Evolutionary conservation across 345 rosid genomes (phyloP), one percentile per base, ranked within the genome.

Genomic region (Boechera divaricarpa): DNA sequence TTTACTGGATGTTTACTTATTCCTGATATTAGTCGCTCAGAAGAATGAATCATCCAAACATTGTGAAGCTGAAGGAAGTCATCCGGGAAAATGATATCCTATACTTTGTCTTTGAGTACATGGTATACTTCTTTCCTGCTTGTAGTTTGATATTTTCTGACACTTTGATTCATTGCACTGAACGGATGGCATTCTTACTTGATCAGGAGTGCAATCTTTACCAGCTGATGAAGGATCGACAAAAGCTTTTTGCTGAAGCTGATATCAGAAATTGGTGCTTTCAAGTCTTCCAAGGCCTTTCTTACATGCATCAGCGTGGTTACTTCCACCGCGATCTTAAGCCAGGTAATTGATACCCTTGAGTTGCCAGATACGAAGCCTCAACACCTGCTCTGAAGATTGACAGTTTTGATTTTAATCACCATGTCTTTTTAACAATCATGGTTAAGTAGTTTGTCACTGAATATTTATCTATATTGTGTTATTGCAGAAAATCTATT

Each of bases 281-380:
- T 81, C 99, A 95, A 91, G 91, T 95, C 44, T 95, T 95, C 73
- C 98, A 92, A 80, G 98, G 96, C 64, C 98, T 95, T 73, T 85
- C 94, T 60, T 91, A 92, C 79, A 87, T 95, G 91, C 97, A 95
- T 78, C 94, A 87, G 77, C 91, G 86, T 51, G 99, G 99, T 70
- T 95, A 92, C 82, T 95, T 95, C 73, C 99, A 95, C 77, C 97
- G 99, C 61, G 99, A 95, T 78, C 92, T 95, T 59, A 95, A 95
- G 85, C 99, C 99, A 77, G 99, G 99, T 95, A 88, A 26, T 51
- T n/a, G 26, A 74, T 48, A 52, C 51, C 69, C 54, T 72, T 66
- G 42, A 32, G 57, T 36, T 78, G 63, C 33, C n/a, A 42, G 47
- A 52, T 58, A 31, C 49, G 52, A 31, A 29, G 39, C 16, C 42